These are phyloP conservation scores for Termitomyces eurrhizus DNA, from an alignment of 768 basidiomycete species.

Conservation along the genomic window DNA sequence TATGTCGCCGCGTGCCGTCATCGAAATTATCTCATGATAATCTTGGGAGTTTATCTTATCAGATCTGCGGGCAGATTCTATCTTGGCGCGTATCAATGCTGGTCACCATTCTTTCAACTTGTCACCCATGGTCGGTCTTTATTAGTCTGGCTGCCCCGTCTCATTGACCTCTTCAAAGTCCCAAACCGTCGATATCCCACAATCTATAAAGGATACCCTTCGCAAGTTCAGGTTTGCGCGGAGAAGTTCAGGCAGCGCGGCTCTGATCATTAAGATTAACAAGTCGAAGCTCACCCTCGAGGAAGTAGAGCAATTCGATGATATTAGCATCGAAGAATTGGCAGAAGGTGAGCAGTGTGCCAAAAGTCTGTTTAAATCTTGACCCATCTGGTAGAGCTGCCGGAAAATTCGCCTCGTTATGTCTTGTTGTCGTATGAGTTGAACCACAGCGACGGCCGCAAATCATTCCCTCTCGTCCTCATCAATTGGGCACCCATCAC, in stretches of 20 bases:
- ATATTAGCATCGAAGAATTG: conserved; percentile 77
- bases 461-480: conserved; percentile 79
- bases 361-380: neutral
- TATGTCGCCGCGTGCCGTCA: conserved; percentile 3
- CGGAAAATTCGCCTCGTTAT: conserved; percentile 84
- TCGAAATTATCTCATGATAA: neutral
- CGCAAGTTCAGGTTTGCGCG: conserved; percentile 80
- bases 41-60: conserved; percentile 14
- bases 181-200: conserved; percentile 82
- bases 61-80: conserved; percentile 19
- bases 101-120: neutral
- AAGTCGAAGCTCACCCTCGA: conserved; percentile 78
- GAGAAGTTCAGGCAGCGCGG: conserved; percentile 68
- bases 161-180: conserved; percentile 35
- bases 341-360: conserved; percentile 64
- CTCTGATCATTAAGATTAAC: conserved; percentile 88
- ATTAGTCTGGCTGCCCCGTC: neutral
- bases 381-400: conserved; percentile 56
- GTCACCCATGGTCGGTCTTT: conserved; percentile 29
- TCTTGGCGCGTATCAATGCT: neutral
- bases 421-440: conserved; percentile 83
- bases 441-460: conserved; percentile 75
- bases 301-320: conserved; percentile 75
- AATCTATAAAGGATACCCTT: conserved; percentile 70
- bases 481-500: conserved; percentile 85